phyloP scores from a whole-genome alignment of 352 stramenopile species.

The Globisporangium paddicum region DNA sequence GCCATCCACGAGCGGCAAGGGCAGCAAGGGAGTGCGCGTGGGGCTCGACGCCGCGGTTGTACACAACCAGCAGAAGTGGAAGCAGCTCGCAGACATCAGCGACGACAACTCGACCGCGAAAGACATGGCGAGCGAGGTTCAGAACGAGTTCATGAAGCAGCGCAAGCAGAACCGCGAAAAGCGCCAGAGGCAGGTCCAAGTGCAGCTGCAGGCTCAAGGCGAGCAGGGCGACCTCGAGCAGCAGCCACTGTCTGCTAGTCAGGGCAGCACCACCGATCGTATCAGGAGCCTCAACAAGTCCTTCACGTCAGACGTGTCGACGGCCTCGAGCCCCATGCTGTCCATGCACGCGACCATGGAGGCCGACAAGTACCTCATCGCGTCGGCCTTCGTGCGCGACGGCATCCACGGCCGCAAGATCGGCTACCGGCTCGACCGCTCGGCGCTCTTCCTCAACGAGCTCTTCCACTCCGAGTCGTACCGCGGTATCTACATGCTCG shows the following conservation, averaged over 20 bases:
- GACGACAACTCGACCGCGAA: conserved; percentile 80
- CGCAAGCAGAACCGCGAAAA: conserved; percentile 18
- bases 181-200: conserved; percentile 34
- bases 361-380: conserved; percentile 71
- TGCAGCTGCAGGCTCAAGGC: conserved; percentile 21
- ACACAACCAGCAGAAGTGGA: conserved; percentile 84
- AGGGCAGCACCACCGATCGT: background rate
- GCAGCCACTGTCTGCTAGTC: background rate
- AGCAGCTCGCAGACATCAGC: conserved; percentile 64
- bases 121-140: conserved; percentile 78
- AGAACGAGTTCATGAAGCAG: conserved; percentile 62
- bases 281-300: conserved; percentile 7
- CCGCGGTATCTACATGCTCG: conserved; percentile 59
- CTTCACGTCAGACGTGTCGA: conserved; percentile 2
- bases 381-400: conserved; percentile 75
- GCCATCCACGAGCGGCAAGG: background rate
- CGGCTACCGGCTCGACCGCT: conserved; percentile 66
- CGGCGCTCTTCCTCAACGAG: conserved; percentile 60
- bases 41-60: conserved; percentile 60
- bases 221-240: conserved; percentile 6
- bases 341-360: conserved; percentile 35
- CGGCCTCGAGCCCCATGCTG: conserved; percentile 10
- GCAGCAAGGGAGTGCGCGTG: conserved; percentile 31
- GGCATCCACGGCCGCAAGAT: conserved; percentile 84
- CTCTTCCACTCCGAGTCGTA: conserved; percentile 76